Base-by-base conservation (phyloP, 331 rosid genomes). In the Saraca asoca region DNA sequence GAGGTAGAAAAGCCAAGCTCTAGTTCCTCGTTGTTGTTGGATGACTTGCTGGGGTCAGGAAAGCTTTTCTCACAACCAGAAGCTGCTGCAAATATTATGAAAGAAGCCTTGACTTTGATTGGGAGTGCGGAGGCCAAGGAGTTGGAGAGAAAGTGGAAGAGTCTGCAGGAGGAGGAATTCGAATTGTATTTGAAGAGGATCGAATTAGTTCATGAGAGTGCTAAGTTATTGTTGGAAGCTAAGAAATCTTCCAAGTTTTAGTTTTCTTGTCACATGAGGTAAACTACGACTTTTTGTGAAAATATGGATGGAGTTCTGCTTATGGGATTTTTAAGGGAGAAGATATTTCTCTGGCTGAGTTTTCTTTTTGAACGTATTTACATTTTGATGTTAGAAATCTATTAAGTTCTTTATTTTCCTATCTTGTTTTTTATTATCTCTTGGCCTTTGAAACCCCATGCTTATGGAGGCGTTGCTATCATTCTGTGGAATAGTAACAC, bases 121-220 rank as follows among this genome's bases (percentile, higher is more conserved):
- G 85, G 77, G 43, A 82, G 43, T 45, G 69, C 72, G 0, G 75
- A 69, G 64, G 75, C 76, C 12, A 55, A 50, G 64, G 83, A 71
- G 54, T 48, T 83, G 66, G 81, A 86, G 51, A 61, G 37, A 6
- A 86, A 52, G 71, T 79, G 86, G 85, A 74, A 20, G 71, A 34
- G 52, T 12, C 33, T 83, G 74, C 68, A 66, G 46, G 43, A 62
- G 8, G 69, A 31, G 6, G 83, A 81, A 62, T 16, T 71, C 63
- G 80, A 67, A 51, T 65, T 78, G 58, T 71, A 29, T 44, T 37
- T 52, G 45, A 68, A 62, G 74, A 80, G 37, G 71, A 48, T 44
- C 31, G 80, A 68, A 3, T 73, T 81, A 67, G 38, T 68, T 59
- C 77, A 59, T 15, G 86, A 83, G 19, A 80, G 70, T 37, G 46